Conservation (phyloP, 371 early-diverging fungal genomes). For the Mortierella sp. region DNA sequence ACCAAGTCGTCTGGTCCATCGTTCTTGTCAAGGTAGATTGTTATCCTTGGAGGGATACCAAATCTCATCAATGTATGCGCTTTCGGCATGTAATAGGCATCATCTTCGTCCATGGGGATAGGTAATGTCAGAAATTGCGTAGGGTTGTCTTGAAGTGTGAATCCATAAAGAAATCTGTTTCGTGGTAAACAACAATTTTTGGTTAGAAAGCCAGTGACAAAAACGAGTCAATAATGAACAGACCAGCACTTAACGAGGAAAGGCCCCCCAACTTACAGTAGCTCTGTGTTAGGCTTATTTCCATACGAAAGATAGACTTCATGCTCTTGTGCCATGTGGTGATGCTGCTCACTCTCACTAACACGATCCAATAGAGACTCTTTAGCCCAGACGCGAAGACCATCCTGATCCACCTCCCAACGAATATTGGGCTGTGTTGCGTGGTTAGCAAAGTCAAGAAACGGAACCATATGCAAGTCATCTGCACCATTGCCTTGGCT, state of each 20-base stretch:
- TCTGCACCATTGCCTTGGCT: conserved; percentile 13
- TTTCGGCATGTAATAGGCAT: conserved; percentile 52
- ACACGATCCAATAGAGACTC: conserved; percentile 4
- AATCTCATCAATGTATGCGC: conserved; percentile 43
- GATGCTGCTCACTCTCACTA: not conserved
- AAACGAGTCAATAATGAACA: not conserved
- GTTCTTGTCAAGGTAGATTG: conserved; percentile 12
- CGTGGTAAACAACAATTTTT: not conserved
- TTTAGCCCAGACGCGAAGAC: conserved; percentile 35
- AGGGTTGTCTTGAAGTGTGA: conserved; percentile 37
- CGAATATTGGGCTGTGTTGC: conserved; percentile 59
- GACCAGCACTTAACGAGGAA: not conserved
- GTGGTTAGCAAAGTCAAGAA: conserved; percentile 75
- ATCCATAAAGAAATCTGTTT: conserved; percentile 49
- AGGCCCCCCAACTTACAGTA: conserved; percentile 57
- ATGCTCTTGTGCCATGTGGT: conserved; percentile 12
- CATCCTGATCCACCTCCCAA: conserved; percentile 60
- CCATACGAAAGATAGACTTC: conserved; percentile 68
- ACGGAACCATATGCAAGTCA: conserved; percentile 61
- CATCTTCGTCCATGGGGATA: conserved; percentile 48
- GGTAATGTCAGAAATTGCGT: conserved; percentile 28
- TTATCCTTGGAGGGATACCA: conserved; percentile 38
- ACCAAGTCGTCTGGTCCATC: conserved; percentile 24
- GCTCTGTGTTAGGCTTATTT: conserved; percentile 73
- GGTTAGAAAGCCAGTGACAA: not conserved